A percentile compares a stretch with the other conserved stretches of the same genome.
phyloP scores from a whole-genome alignment of 1,284 basidiomycete genomes.

The Garcileccinum viscosum region DNA sequence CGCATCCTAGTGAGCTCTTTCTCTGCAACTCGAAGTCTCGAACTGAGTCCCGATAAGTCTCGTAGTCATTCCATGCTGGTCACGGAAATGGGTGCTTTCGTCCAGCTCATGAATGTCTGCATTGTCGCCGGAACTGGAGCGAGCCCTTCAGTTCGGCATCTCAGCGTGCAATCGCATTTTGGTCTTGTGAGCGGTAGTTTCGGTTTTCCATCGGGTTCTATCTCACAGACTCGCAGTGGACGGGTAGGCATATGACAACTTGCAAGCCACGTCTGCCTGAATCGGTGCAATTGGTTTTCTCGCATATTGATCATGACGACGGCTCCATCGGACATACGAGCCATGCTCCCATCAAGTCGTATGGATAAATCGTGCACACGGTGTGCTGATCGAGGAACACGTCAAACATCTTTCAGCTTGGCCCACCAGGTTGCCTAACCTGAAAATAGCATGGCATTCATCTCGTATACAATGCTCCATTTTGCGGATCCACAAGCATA shows the following conservation, averaged over 20 bases:
- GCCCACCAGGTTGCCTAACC: too few species aligned
- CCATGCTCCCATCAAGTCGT: conserved; percentile 12
- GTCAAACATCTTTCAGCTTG: too few species aligned
- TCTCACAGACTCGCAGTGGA: conserved; percentile 27
- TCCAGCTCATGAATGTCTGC: conserved; percentile 65
- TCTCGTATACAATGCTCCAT: too few species aligned
- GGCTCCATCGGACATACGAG: neutral
- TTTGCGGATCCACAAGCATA: too few species aligned
- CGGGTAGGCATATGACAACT: neutral
- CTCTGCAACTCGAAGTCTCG: neutral
- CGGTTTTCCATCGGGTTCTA: neutral
- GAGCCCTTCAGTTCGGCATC: conserved; percentile 42
- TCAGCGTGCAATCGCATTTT: conserved; percentile 38
- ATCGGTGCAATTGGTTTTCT: neutral
- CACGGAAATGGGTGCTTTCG: conserved; percentile 74
- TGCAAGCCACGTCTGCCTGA: conserved; percentile 3
- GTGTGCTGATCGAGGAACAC: too few species aligned
- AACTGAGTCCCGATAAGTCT: neutral
- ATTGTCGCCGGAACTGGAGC: conserved; percentile 53
- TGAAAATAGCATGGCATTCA: too few species aligned
- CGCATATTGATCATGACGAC: conserved; percentile 5
- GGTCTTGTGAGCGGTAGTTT: conserved; percentile 24
- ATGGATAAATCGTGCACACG: neutral
- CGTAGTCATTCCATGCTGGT: conserved; percentile 63
- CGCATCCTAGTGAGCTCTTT: conserved; percentile 54